phyloP scores from a whole-genome alignment of 441 rosid genomes.

The Daphne laureola region DNA sequence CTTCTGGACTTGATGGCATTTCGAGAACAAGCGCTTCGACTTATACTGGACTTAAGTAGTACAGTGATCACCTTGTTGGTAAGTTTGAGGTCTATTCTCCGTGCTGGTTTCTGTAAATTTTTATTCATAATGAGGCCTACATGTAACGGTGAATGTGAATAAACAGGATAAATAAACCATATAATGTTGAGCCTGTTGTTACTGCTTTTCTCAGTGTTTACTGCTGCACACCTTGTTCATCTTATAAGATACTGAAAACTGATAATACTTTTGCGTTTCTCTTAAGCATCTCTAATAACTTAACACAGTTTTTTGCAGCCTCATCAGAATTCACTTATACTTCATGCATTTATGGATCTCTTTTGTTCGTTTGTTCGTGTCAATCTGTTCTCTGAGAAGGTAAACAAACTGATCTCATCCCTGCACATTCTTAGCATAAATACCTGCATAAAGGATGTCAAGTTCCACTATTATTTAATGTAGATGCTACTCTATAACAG shows the following conservation, averaged over 20 bases:
- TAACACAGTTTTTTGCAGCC: slow-evolving; percentile 85
- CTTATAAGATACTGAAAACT: background rate
- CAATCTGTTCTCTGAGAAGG: slow-evolving; percentile 96
- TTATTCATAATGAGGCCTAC: too few relatives aligned
- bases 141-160: too few relatives aligned
- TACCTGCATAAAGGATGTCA: slow-evolving; percentile 5
- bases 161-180: too few relatives aligned
- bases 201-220: background rate
- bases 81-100: slow-evolving; percentile 30
- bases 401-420: slow-evolving; percentile 20
- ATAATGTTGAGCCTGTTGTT: too few relatives aligned
- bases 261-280: slow-evolving; percentile 9
- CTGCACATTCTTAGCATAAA: slow-evolving; percentile 4
- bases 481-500: slow-evolving; percentile 37
- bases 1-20: slow-evolving; percentile 97
- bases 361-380: slow-evolving; percentile 94
- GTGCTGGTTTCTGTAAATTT: slow-evolving; percentile 2
- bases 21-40: slow-evolving; percentile 95
- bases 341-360: slow-evolving; percentile 97
- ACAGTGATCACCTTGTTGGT: slow-evolving; percentile 98
- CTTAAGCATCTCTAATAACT: slow-evolving; percentile 55
- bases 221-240: background rate
- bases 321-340: slow-evolving; percentile 95
- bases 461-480: slow-evolving; percentile 13
- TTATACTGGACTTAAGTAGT: slow-evolving; percentile 96